A percentile compares a stretch with the other conserved stretches of the same genome.
These are phyloP conservation scores for Aspergillus taichungensis DNA, from an alignment of 495 filamentous ascomycete genomes.

Conservation along the genomic window DNA sequence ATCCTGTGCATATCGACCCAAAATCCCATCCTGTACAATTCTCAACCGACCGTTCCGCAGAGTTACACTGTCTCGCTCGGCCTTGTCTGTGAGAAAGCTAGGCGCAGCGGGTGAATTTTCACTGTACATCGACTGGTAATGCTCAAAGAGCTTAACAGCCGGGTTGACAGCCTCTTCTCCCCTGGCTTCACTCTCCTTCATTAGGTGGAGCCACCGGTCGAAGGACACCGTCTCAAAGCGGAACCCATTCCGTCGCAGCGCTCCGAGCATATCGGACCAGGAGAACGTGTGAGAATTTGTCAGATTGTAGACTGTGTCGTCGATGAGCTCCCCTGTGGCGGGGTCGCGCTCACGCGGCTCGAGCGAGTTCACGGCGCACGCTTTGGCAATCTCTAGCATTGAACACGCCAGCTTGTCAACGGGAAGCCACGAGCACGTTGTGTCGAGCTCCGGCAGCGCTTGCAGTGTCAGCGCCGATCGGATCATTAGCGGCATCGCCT, in stretches of 20 bases:
- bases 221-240: conserved; percentile 39
- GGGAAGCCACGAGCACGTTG: conserved; percentile 44
- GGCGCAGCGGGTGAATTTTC: neutral
- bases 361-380: conserved; percentile 10
- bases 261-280: conserved; percentile 44
- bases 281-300: conserved; percentile 41
- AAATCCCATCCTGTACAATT: conserved; percentile 29
- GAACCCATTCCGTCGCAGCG: conserved; percentile 31
- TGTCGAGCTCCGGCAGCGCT: conserved; percentile 39
- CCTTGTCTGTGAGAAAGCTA: conserved; percentile 24
- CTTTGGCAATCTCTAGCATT: conserved; percentile 38
- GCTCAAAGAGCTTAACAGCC: conserved; percentile 50
- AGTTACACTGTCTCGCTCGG: conserved; percentile 28
- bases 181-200: conserved; percentile 35
- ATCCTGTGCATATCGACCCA: conserved; percentile 26
- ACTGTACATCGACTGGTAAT: conserved; percentile 35
- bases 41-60: conserved; percentile 24
- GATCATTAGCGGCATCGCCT: conserved; percentile 49
- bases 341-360: neutral
- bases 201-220: conserved; percentile 39
- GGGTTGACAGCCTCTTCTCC: conserved; percentile 44
- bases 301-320: conserved; percentile 45
- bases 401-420: conserved; percentile 44
- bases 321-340: neutral
- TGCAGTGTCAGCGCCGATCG: conserved; percentile 40